phyloP scores from a whole-genome alignment of 176 grass and related monocot genomes.

The Eragrostis nindensis region DNA sequence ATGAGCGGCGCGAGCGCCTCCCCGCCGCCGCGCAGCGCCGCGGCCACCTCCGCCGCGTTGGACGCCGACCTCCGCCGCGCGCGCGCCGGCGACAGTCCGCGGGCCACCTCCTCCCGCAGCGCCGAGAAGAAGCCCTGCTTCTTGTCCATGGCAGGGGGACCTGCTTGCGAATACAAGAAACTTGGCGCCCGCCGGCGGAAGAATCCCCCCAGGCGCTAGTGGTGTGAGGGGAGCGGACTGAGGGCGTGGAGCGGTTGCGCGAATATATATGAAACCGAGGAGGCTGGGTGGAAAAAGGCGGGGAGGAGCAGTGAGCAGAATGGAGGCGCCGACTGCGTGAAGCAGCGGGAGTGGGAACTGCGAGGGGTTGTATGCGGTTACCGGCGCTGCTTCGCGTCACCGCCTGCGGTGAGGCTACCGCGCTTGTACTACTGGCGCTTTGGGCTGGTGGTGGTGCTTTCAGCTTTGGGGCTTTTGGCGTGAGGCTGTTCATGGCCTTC shows the following conservation, averaged over 20 bases:
- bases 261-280: slow-evolving; percentile 51
- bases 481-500: background rate
- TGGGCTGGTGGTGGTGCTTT: background rate
- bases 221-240: background rate
- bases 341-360: slow-evolving; percentile 25
- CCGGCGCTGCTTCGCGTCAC: slow-evolving; percentile 29
- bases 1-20: slow-evolving; percentile 75
- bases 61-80: slow-evolving; percentile 47
- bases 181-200: background rate
- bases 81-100: slow-evolving; percentile 66
- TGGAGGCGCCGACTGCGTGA: slow-evolving; percentile 50
- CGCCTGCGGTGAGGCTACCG: background rate
- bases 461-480: background rate
- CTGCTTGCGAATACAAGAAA: slow-evolving; percentile 22
- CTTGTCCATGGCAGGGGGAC: slow-evolving; percentile 62
- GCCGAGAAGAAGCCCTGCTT: slow-evolving; percentile 87
- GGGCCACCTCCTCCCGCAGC: slow-evolving; percentile 66
- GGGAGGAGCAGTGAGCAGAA: slow-evolving; percentile 19
- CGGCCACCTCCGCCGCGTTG: slow-evolving; percentile 38
- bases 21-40: slow-evolving; percentile 40
- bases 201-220: background rate
- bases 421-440: background rate
- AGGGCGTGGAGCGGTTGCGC: background rate
- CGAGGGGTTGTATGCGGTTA: slow-evolving; percentile 25
- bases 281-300: slow-evolving; percentile 25